Base-by-base conservation (phyloP, 2,329 filamentous ascomycete species). In the Monosporascus ibericus region DNA sequence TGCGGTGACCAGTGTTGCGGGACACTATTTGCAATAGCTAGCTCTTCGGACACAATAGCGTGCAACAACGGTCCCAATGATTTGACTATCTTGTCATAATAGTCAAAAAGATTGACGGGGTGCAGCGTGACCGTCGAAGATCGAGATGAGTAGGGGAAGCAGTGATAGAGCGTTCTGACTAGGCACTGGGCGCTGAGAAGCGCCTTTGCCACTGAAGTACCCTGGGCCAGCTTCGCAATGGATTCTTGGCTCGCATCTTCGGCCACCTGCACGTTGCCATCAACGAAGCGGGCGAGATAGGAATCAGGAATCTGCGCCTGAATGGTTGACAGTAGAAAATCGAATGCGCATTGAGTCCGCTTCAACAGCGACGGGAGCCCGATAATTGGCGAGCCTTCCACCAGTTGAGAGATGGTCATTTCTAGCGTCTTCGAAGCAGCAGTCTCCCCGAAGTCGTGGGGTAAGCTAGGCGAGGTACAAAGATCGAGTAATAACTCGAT, bases 401-500 rank as follows among this genome's bases (percentile, higher is more conserved):
- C 82, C 57, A 96, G 79, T 58, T 86, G 80, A 57, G 88, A 84
- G 48, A 96, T 77, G 11, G 95, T 86, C 37, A 84, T 81, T 17
- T 85, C 82, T 50, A 96, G 76, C 54, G 87, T 84, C 54, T 86
- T 81, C 52, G 85, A 86, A 4, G 88, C 82, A 49, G 78, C 72
- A 6, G 81, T 80, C 40, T 87, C 85, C 39, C 85, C 80, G 63
- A 88, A 86, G 63, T 88, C 81, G 60, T 85, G 84, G 1, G 90
- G 84, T 47, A 97, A 77, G 66, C 90, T 92, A 5, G 90, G 87
- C 30, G 92, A 82, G 50, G 88, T 89, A 40, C 87, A 87, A 51
- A 96, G 82, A 64, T 96, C 90, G 50, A 99, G 76, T 20, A 97
- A 76, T 48, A 87, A 78, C 67, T 96, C 90, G 24, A 92, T 84